phyloP scores from a whole-genome alignment of 1,284 basidiomycete genomes.

The Boletus sp. region DNA sequence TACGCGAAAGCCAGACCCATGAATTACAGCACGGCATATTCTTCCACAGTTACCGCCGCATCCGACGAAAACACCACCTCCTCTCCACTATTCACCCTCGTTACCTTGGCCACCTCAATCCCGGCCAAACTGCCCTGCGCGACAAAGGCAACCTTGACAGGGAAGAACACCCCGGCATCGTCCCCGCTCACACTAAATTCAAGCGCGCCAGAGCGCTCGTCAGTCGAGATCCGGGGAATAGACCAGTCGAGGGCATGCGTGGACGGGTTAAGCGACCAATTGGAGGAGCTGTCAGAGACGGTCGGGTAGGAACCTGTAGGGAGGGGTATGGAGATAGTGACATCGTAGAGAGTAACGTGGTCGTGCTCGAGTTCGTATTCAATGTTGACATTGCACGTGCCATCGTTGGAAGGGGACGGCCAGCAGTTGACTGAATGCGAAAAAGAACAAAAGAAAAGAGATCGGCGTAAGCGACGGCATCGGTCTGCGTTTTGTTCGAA shows the following conservation, averaged over 20 bases:
- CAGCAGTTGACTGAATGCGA: slow-evolving; percentile 80
- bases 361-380: slow-evolving; percentile 95
- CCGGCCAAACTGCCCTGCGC: slow-evolving; percentile 76
- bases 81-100: slow-evolving; percentile 55
- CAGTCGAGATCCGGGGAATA: slow-evolving; percentile 57
- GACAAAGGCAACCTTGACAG: slow-evolving; percentile 81
- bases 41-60: slow-evolving; percentile 65
- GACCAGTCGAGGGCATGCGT: slow-evolving; percentile 84
- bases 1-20: not conserved
- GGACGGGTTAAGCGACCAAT: slow-evolving; percentile 77
- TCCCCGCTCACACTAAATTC: slow-evolving; percentile 87
- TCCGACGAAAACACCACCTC: slow-evolving; percentile 76
- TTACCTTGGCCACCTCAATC: slow-evolving; percentile 58
- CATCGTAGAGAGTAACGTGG: slow-evolving; percentile 75
- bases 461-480: not conserved
- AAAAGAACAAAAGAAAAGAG: not conserved
- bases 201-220: slow-evolving; percentile 71
- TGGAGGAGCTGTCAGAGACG: slow-evolving; percentile 67
- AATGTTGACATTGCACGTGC: slow-evolving; percentile 89
- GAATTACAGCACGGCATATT: slow-evolving; percentile 53
- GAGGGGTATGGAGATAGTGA: slow-evolving; percentile 88
- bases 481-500: not conserved
- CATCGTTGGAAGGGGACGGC: slow-evolving; percentile 89
- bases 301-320: slow-evolving; percentile 85
- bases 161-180: slow-evolving; percentile 87